Percentiles rank a stretch among this genome's conserved stretches.
Evolutionary conservation across 768 basidiomycete genomes (phyloP).

Genomic region (Rhodotorula paludigena): DNA sequence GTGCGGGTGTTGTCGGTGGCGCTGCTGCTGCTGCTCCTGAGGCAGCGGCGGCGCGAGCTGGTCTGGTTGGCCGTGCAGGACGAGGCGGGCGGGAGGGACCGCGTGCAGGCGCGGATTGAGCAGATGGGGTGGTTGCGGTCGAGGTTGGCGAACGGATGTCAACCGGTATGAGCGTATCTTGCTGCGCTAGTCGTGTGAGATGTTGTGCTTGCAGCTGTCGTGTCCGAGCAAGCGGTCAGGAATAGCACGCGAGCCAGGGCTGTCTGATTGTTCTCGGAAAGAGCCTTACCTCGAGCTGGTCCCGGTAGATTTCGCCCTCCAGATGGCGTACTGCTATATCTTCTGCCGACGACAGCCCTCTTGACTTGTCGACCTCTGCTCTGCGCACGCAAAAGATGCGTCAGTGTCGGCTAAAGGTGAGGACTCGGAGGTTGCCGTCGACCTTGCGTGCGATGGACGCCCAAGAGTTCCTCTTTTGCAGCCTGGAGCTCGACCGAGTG

Average conservation of each 20-base stretch:
- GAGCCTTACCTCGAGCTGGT: conserved; percentile 27
- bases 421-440: too few relatives aligned
- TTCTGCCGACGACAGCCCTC: fast-evolving
- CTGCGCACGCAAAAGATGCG: background rate
- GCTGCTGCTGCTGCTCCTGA: too few relatives aligned
- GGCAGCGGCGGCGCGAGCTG: too few relatives aligned
- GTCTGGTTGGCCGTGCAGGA: background rate
- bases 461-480: too few relatives aligned
- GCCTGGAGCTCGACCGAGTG: too few relatives aligned
- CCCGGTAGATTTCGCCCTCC: conserved; percentile 29
- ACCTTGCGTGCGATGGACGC: too few relatives aligned
- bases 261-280: too few relatives aligned
- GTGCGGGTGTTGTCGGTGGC: background rate
- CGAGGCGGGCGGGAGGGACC: background rate
- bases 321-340: background rate
- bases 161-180: conserved; percentile 19
- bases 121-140: background rate
- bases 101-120: background rate
- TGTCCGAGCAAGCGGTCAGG: background rate
- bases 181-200: background rate
- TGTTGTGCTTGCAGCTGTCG: conserved; percentile 18
- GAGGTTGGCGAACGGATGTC: conserved; percentile 14
- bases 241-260: too few relatives aligned
- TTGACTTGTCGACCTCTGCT: conserved; percentile 19
- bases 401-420: background rate